Percentiles rank a stretch among this genome's conserved stretches.
Conservation (phyloP, 2,329 filamentous ascomycete genomes). For the Cladosporium austrohemisphaericum region DNA sequence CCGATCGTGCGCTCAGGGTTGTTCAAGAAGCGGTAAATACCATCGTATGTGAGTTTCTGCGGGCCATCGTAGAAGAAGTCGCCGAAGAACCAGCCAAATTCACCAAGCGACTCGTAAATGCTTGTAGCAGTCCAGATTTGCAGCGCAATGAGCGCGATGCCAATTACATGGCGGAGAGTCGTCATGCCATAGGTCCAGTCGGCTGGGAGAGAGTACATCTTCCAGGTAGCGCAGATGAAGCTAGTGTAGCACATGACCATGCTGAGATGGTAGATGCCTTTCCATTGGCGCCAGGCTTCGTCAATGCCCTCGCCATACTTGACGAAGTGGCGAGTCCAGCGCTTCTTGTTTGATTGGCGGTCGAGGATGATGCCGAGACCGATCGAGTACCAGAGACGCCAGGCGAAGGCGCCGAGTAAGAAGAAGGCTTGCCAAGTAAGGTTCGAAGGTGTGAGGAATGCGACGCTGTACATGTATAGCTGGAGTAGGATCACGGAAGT, state of each 20-base stretch:
- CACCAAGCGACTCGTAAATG: slow-evolving; percentile 91
- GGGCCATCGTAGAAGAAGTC: slow-evolving; percentile 89
- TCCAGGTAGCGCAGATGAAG: slow-evolving; percentile 89
- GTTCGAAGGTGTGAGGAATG: slow-evolving; percentile 73
- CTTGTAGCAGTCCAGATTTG: slow-evolving; percentile 91
- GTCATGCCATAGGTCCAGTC: slow-evolving; percentile 87
- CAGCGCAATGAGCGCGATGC: slow-evolving; percentile 72
- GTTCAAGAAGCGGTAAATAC: slow-evolving; percentile 97
- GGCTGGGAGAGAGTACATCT: slow-evolving; percentile 83
- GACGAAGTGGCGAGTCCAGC: slow-evolving; percentile 95
- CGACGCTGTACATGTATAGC: slow-evolving; percentile 69
- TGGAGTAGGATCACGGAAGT: slow-evolving; percentile 73
- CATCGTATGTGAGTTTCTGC: slow-evolving; percentile 82
- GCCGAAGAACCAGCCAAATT: slow-evolving; percentile 98
- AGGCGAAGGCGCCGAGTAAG: slow-evolving; percentile 71
- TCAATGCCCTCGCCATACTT: slow-evolving; percentile 88
- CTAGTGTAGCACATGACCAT: slow-evolving; percentile 86
- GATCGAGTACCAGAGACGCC: slow-evolving; percentile 88
- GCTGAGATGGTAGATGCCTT: slow-evolving; percentile 88
- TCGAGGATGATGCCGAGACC: slow-evolving; percentile 83
- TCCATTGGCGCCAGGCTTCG: slow-evolving; percentile 98
- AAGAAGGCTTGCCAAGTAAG: slow-evolving; percentile 73
- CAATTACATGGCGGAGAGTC: slow-evolving; percentile 81
- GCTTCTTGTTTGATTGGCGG: slow-evolving; percentile 81
- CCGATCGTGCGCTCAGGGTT: slow-evolving; percentile 94